Base-by-base conservation (phyloP, 148 eudicot genomes). In the Hydrangea macrophylla region DNA sequence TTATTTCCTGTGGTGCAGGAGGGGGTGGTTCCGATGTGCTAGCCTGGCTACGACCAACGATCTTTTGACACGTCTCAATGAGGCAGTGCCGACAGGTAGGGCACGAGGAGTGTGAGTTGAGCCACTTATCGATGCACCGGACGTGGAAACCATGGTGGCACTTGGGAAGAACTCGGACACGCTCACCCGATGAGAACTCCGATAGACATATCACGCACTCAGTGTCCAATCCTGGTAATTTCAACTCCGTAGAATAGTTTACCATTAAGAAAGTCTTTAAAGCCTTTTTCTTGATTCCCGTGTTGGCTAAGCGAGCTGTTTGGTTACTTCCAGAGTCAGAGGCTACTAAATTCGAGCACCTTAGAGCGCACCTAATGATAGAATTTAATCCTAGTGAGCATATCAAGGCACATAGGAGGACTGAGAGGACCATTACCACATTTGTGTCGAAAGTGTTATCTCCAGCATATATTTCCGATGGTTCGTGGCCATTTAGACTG, bases 91-190 rank as follows among this genome's bases (percentile, higher is more conserved):
- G 74, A 51, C 97, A 91, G 44, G 87, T 91, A 39, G 95, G 97
- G 69, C 97, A 91, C 0, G 95, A 88, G 7, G 95, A 88, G 62
- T 91, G 95, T 1, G 88, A 86, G 33, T 68, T 81, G 32, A 91
- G 80, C 95, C 97, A 91, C 69, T 71, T 82, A 60, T 88, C 95
- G 23, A 91, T 85, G 70, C 95, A 91, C 39, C 81, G 73, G 22
- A 86, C 83, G 56, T 90, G 97, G 59, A 91, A 91, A 1, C 96
- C 97, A 60, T 92, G 97, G 82, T 82, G 66, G 70, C 97, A 92
- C 71, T 85, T 91, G 1, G 97, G 97, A 31, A 91, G 61, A 15
- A 91, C 78, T 63, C 73, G 80, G 0, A 91, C 70, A 12, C 45
- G 75, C 50, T 86, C 95, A 1, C 85, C 86, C 0, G 66, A 32